A percentile compares a stretch with the other conserved stretches of the same genome.
These are phyloP conservation scores for Calocybe gangraenosa DNA, from an alignment of 768 basidiomycete genomes.

Conservation along the genomic window DNA sequence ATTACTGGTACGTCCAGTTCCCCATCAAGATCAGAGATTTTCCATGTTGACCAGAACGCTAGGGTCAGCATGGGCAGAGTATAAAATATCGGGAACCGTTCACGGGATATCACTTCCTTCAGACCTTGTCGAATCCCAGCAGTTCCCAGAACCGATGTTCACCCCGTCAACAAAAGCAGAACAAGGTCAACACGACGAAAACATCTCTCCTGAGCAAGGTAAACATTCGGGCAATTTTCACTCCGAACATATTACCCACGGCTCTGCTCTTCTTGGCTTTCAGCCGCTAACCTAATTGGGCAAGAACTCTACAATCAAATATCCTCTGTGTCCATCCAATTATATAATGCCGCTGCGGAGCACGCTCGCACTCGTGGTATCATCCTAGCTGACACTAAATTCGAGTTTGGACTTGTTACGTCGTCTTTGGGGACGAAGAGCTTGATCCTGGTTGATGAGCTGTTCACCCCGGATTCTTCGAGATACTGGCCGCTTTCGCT, in stretches of 20 bases:
- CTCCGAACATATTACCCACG: constrained; percentile 1
- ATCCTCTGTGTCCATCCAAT: constrained; percentile 52
- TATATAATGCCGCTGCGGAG: constrained; percentile 72
- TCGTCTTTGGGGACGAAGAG: constrained; percentile 24
- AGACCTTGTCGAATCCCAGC: constrained; percentile 81
- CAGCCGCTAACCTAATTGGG: constrained; percentile 67
- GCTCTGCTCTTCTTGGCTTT: not conserved
- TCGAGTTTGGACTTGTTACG: constrained; percentile 91
- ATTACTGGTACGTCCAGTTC: constrained; percentile 64
- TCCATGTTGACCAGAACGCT: not conserved
- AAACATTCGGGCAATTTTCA: not conserved
- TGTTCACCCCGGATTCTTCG: constrained; percentile 96
- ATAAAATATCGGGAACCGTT: constrained; percentile 81
- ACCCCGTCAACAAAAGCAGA: constrained; percentile 98
- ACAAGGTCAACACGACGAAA: constrained; percentile 92
- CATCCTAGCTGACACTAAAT: constrained; percentile 97
- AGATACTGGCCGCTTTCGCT: constrained; percentile 87
- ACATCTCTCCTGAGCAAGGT: constrained; percentile 85
- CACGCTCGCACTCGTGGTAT: constrained; percentile 74
- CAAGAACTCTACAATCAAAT: constrained; percentile 57
- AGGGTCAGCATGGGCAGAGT: constrained; percentile 98
- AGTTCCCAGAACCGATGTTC: constrained; percentile 79
- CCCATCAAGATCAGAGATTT: not conserved
- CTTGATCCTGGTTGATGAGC: constrained; percentile 90
- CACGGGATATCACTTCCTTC: constrained; percentile 78